Evolutionary conservation across 2,329 filamentous ascomycete genomes (phyloP).

Genomic region (Reticulascus tulasneorum): DNA sequence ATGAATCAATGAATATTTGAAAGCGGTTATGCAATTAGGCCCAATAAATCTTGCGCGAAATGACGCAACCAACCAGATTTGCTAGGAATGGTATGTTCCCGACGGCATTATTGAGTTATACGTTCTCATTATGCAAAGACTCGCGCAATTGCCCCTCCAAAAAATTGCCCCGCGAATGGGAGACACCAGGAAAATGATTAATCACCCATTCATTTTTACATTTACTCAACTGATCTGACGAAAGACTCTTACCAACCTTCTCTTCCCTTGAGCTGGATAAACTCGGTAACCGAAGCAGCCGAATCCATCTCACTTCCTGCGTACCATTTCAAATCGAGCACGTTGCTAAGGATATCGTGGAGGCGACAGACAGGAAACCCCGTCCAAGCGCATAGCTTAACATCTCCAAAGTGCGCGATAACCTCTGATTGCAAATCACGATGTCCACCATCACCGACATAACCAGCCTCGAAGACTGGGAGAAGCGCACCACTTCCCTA

Average conservation of each 20-base stretch:
- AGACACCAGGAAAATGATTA: slow-evolving; percentile 12
- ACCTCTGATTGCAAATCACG: slow-evolving; percentile 20
- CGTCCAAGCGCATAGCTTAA: too few species aligned
- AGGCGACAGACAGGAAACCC: too few species aligned
- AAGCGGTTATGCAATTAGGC: slow-evolving; percentile 3
- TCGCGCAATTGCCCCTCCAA: slow-evolving; percentile 14
- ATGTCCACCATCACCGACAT: slow-evolving; percentile 81
- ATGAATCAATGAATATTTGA: too few species aligned
- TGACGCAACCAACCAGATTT: slow-evolving; percentile 6
- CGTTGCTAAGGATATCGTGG: too few species aligned
- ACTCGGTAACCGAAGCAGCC: too few species aligned
- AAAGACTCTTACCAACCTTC: background rate
- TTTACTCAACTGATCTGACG: slow-evolving; percentile 11
- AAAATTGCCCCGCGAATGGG: slow-evolving; percentile 11
- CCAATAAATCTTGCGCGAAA: slow-evolving; percentile 5
- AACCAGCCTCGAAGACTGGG: slow-evolving; percentile 69
- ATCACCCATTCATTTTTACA: slow-evolving; percentile 9
- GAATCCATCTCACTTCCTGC: too few species aligned
- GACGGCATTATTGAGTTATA: too few species aligned
- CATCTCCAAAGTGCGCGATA: slow-evolving; percentile 3
- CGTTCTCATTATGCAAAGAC: too few species aligned
- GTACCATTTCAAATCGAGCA: too few species aligned
- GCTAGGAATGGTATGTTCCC: background rate
- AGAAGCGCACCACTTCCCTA: slow-evolving; percentile 60
- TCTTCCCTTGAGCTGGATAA: too few species aligned